Evolutionary conservation across 2,329 filamentous ascomycete species (phyloP).

Genomic region (Aspergillus neotritici): DNA sequence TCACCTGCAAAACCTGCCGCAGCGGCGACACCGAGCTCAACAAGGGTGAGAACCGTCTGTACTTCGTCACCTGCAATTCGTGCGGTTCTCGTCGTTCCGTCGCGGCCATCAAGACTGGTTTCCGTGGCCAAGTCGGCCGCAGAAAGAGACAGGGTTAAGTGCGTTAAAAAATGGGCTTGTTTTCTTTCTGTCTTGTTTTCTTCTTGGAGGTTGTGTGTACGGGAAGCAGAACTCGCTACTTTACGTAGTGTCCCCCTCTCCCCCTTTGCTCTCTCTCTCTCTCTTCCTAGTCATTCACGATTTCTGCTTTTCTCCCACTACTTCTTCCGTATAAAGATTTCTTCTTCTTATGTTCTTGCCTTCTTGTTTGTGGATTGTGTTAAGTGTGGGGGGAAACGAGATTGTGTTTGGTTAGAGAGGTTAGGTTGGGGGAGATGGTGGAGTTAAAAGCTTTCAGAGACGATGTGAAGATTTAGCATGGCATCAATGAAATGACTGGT

Average conservation of each 20-base stretch:
- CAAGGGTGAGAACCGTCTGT: constrained; percentile 98
- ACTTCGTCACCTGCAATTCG: constrained; percentile 96
- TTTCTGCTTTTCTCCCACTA: constrained; percentile 6
- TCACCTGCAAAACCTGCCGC: constrained; percentile 97
- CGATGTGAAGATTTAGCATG: constrained; percentile 20
- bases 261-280: constrained; percentile 15
- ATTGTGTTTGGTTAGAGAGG: constrained; percentile 1
- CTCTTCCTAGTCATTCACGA: constrained; percentile 9
- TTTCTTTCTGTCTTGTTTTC: neutral
- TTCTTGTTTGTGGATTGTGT: constrained; percentile 15
- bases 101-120: constrained; percentile 99
- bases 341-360: constrained; percentile 5
- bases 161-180: neutral
- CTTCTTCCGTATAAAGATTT: constrained; percentile 16
- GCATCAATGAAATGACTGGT: constrained; percentile 17
- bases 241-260: constrained; percentile 14
- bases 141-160: constrained; percentile 83
- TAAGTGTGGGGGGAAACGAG: neutral
- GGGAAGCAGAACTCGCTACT: neutral
- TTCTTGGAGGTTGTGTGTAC: constrained; percentile 8
- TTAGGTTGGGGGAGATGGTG: neutral
- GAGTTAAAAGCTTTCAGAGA: constrained; percentile 5
- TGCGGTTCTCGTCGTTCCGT: constrained; percentile 80
- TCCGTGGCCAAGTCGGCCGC: constrained; percentile 99
- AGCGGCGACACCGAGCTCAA: constrained; percentile 91